Base-by-base conservation (phyloP, 169 alveolate genomes). In the Plasmodium gaboni region DNA sequence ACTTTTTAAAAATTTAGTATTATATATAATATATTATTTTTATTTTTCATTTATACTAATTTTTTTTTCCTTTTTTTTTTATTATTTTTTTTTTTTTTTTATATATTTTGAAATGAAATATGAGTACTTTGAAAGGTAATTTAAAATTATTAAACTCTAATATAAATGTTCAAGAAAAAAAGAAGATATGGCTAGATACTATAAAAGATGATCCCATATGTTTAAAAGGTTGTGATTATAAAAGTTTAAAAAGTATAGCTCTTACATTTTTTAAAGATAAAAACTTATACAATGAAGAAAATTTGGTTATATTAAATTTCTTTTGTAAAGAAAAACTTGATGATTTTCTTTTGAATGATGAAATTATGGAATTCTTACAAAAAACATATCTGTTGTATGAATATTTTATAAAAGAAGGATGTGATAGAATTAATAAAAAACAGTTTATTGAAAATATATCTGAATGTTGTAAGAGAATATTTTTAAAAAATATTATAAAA, bases 401-500 rank as follows among this genome's bases (percentile, higher is more conserved):
- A 44, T 71, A 86, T 86, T 86, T 71, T 12, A 50, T 86, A 48
- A 71, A 71, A 5, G 69, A 44, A 48, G 63, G 72, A 15, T 24
- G 9, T 22, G 15, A 22, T 22, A 70, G 60, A 59, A 69, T 69
- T 59, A 71, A 73, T 44, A 86, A 86, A 71, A 86, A 71, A 53
- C 86, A 86, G 48, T 86, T 86, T 51, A 72, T 86, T 59, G 86
- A 71, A 38, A 69, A 86, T 70, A 44, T 86, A 8, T 86, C 76
- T 17, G 64, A 59, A 1, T 70, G 92, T 32, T 71, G 87, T 53
- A 69, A 74, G 50, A 86, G 87, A 24, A 46, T 86, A 68, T 68
- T 83, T 68, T 68, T 83, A 83, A 83, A 83, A 83, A 83, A 83
- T 86, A 86, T 86, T 60, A 86, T 72, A 59, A 86, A 71, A 71